phyloP scores from a whole-genome alignment of 129 eudicot species.

The Pulicaria dysenterica region DNA sequence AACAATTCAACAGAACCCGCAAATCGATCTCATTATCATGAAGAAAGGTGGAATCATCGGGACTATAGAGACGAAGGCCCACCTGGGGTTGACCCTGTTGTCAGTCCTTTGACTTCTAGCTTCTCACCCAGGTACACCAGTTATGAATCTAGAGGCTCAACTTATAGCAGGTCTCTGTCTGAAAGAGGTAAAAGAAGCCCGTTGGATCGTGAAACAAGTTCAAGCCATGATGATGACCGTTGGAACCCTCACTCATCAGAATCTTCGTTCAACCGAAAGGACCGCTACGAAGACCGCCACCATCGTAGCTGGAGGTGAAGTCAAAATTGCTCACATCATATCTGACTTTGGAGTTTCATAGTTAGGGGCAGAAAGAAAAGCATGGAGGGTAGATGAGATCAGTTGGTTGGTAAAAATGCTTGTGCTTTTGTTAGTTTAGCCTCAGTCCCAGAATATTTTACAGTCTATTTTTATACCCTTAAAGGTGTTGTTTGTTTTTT shows the following conservation, averaged over 20 bases:
- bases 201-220: conserved; percentile 39
- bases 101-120: conserved; percentile 46
- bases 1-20: conserved; percentile 41
- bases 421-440: conserved; percentile 37
- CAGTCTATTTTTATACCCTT: conserved; percentile 5
- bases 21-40: conserved; percentile 40
- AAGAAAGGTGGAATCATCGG: conserved; percentile 49
- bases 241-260: conserved; percentile 35
- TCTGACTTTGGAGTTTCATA: not conserved
- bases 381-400: conserved; percentile 17
- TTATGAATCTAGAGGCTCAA: conserved; percentile 59
- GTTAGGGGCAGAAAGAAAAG: conserved; percentile 26
- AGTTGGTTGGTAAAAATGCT: conserved; percentile 25
- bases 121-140: conserved; percentile 50
- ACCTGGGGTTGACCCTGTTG: conserved; percentile 61
- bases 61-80: conserved; percentile 69
- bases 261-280: conserved; percentile 35
- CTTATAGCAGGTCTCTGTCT: conserved; percentile 52
- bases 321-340: not conserved
- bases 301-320: conserved; percentile 40
- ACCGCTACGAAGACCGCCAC: conserved; percentile 36
- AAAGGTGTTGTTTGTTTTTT: too few species aligned
- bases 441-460: conserved; percentile 22
- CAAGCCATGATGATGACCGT: conserved; percentile 36
- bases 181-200: conserved; percentile 61